These are phyloP conservation scores for Trifolium pratense DNA, from an alignment of 306 rosid genomes.

Conservation along the genomic window DNA sequence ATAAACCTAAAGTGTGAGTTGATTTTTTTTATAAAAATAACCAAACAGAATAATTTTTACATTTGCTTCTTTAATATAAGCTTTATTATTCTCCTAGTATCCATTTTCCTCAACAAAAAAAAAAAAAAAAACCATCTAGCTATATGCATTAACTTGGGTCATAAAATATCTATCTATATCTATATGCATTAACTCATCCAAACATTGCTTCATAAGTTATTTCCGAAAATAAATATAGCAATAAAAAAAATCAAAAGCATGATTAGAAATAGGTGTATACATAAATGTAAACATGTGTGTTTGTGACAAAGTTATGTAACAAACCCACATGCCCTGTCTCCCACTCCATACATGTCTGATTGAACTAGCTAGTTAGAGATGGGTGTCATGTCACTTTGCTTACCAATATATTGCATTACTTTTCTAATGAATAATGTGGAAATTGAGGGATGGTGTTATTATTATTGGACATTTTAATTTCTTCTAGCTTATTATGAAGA, in stretches of 20 bases:
- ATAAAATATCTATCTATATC: neutral
- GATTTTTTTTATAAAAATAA: no score
- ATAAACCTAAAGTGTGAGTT: no score
- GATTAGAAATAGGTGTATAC: constrained; percentile 49
- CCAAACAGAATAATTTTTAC: no score
- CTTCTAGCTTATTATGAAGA: constrained; percentile 48
- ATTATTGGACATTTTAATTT: constrained; percentile 45
- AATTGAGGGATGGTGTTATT: constrained; percentile 37
- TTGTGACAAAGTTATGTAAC: constrained; percentile 42
- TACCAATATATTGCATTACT: constrained; percentile 49
- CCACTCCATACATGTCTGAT: constrained; percentile 61
- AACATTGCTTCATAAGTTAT: constrained; percentile 47
- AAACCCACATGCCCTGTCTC: constrained; percentile 88
- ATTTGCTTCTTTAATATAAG: no score
- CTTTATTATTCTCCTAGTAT: no score
- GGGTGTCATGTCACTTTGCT: constrained; percentile 73
- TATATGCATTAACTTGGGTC: neutral
- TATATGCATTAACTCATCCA: constrained; percentile 26
- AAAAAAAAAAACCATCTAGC: no score
- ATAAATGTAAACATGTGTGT: constrained; percentile 29
- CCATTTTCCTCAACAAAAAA: no score
- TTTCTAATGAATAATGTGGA: constrained; percentile 48
- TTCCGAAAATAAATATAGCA: constrained; percentile 27
- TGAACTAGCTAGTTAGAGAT: constrained; percentile 53
- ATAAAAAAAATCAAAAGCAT: constrained; percentile 33